Conservation (phyloP, 768 basidiomycete species). For the Podaxis pistillaris region DNA sequence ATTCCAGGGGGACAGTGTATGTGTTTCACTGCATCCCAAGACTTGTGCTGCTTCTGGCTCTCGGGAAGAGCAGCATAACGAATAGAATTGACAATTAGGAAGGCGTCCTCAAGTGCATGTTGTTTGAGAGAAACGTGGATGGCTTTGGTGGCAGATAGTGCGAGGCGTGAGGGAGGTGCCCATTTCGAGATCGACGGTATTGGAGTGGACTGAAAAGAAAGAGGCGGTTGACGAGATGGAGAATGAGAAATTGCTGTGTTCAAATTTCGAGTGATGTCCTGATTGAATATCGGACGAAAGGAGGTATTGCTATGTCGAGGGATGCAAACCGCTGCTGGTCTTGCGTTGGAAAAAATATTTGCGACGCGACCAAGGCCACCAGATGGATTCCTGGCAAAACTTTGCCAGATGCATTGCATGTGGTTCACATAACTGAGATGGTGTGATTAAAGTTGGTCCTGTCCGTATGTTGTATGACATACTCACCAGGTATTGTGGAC, state of each 20-base stretch:
- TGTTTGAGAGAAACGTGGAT: slow-evolving; percentile 44
- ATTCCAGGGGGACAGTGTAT: slow-evolving; percentile 45
- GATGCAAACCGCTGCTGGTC: not conserved
- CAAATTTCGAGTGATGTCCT: not conserved
- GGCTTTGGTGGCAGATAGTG: slow-evolving; percentile 45
- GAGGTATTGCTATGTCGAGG: not conserved
- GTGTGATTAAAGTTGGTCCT: not conserved
- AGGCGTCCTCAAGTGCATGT: slow-evolving; percentile 48
- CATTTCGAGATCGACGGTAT: not conserved
- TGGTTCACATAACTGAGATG: slow-evolving; percentile 53
- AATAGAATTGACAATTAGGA: slow-evolving; percentile 58
- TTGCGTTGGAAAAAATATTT: slow-evolving; percentile 11
- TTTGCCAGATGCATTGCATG: slow-evolving; percentile 72
- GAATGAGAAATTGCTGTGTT: not conserved
- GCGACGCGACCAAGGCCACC: slow-evolving; percentile 17
- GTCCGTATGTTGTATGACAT: not conserved
- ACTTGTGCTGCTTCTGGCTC: slow-evolving; percentile 12
- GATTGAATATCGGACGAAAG: not conserved
- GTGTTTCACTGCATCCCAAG: slow-evolving; percentile 7
- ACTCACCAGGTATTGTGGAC: slow-evolving; percentile 6
- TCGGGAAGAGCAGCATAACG: slow-evolving; percentile 36
- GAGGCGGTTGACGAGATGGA: not conserved
- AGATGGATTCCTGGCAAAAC: slow-evolving; percentile 42
- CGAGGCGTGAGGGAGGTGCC: slow-evolving; percentile 15
- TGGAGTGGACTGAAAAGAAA: not conserved